These are phyloP conservation scores for Nannizziopsis arthrosporioides DNA, from an alignment of 2,329 filamentous ascomycete genomes.

Conservation along the genomic window DNA sequence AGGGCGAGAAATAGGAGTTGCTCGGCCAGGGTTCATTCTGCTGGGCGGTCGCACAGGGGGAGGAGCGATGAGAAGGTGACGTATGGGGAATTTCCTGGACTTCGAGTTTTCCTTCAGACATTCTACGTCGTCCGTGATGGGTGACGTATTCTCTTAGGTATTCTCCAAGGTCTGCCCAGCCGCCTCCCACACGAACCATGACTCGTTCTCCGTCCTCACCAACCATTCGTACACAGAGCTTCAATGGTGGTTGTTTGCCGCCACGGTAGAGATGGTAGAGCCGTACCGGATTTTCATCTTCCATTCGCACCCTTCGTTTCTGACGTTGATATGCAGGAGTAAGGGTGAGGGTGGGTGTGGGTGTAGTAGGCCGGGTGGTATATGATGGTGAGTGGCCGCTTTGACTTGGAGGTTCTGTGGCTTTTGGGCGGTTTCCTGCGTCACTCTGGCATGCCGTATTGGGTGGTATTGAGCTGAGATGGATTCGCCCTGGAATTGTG, in stretches of 20 bases:
- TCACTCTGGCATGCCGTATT: slow-evolving; percentile 12
- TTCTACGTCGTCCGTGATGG: slow-evolving; percentile 69
- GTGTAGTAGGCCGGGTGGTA: slow-evolving; percentile 41
- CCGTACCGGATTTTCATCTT: slow-evolving; percentile 63
- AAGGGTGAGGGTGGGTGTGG: slow-evolving; percentile 57
- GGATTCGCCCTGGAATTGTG: slow-evolving; percentile 68
- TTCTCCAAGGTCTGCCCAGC: slow-evolving; percentile 95
- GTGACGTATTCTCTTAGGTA: slow-evolving; percentile 87
- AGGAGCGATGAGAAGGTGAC: slow-evolving; percentile 13
- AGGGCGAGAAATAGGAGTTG: slow-evolving; percentile 27
- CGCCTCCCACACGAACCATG: slow-evolving; percentile 94
- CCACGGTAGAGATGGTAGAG: slow-evolving; percentile 82
- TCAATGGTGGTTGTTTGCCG: slow-evolving; percentile 77
- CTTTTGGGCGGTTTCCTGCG: not conserved
- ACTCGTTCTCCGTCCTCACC: slow-evolving; percentile 83
- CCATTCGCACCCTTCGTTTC: slow-evolving; percentile 26
- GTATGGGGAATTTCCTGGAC: slow-evolving; percentile 37
- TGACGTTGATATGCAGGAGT: slow-evolving; percentile 43
- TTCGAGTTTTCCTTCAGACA: slow-evolving; percentile 46
- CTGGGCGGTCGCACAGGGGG: slow-evolving; percentile 7
- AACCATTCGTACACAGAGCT: slow-evolving; percentile 85
- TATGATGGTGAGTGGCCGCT: slow-evolving; percentile 26
- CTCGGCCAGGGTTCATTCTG: slow-evolving; percentile 20
- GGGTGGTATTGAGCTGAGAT: slow-evolving; percentile 44
- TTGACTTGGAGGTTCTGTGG: slow-evolving; percentile 24